Evolutionary conservation across 257 asterid genomes (phyloP).

Genomic region (Cordia subcordata): DNA sequence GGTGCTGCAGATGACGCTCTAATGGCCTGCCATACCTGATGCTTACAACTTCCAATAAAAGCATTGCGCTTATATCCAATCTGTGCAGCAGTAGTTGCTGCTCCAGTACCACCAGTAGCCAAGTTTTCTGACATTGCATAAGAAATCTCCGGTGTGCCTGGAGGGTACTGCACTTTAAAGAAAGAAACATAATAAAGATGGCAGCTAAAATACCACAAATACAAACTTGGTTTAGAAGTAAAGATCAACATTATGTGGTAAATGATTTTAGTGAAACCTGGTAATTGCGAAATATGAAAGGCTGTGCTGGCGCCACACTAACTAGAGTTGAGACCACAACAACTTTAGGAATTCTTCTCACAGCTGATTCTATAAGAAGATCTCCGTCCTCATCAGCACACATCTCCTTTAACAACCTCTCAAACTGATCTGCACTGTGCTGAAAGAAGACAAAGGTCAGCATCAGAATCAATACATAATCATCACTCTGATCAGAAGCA

Average conservation of each 20-base stretch:
- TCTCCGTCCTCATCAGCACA: conserved; percentile 97
- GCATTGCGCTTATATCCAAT: conserved; percentile 79
- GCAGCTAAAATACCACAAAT: background rate
- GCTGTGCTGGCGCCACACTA: conserved; percentile 95
- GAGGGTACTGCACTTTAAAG: conserved; percentile 70
- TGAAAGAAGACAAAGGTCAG: conserved; percentile 50
- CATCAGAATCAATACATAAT: conserved; percentile 15
- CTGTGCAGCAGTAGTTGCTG: conserved; percentile 65
- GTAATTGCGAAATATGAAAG: conserved; percentile 95
- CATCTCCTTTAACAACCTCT: conserved; percentile 87
- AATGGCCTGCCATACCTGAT: conserved; percentile 94
- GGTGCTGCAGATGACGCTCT: conserved; percentile 99
- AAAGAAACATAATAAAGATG: conserved; percentile 13
- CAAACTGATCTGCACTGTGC: conserved; percentile 99
- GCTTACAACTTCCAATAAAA: conserved; percentile 96
- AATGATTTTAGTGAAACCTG: conserved; percentile 49
- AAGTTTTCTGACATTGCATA: conserved; percentile 61
- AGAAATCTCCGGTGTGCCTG: conserved; percentile 91
- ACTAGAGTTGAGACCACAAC: conserved; percentile 95
- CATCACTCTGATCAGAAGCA: conserved; percentile 12
- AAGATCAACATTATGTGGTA: conserved; percentile 14
- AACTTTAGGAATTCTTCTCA: conserved; percentile 86
- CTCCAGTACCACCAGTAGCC: conserved; percentile 55
- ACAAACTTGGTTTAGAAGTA: background rate
- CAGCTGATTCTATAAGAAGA: conserved; percentile 94